Evolutionary conservation across 2,329 filamentous ascomycete genomes (phyloP).

Genomic region (Calonectria leucothoes): DNA sequence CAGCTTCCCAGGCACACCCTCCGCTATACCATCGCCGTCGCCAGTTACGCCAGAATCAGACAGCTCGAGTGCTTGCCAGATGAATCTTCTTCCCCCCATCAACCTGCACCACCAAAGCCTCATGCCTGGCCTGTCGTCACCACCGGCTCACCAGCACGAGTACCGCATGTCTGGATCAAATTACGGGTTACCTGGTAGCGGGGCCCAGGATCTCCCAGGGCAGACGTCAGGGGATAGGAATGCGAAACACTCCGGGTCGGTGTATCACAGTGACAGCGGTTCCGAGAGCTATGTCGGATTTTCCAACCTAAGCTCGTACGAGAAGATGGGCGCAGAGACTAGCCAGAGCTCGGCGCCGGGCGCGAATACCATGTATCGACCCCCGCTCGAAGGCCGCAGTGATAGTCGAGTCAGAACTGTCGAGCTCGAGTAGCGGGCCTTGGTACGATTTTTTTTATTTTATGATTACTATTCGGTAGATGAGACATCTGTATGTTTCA

Average conservation of each 20-base stretch:
- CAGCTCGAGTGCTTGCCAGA: constrained; percentile 20
- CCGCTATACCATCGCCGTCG: constrained; percentile 27
- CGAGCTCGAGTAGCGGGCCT: constrained; percentile 10
- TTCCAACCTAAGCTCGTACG: constrained; percentile 29
- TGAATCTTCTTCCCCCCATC: constrained; percentile 29
- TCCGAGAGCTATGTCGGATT: constrained; percentile 37
- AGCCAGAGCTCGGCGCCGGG: constrained; percentile 25
- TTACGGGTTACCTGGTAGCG: constrained; percentile 1
- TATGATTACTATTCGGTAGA: constrained; percentile 2
- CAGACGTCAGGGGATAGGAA: constrained; percentile 18
- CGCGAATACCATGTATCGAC: constrained; percentile 3
- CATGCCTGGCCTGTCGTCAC: constrained; percentile 13
- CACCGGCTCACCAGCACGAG: constrained; percentile 6
- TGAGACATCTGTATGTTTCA: constrained; percentile 9
- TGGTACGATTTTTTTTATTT: not conserved
- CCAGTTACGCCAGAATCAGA: constrained; percentile 27
- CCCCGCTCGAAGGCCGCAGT: constrained; percentile 11
- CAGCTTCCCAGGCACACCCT: constrained; percentile 14
- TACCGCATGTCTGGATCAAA: not conserved
- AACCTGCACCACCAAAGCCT: constrained; percentile 19
- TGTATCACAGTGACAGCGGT: constrained; percentile 35
- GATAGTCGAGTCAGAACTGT: constrained; percentile 5
- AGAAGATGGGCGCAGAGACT: constrained; percentile 10
- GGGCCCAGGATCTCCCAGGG: constrained; percentile 6
- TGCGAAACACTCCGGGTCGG: constrained; percentile 28